Base-by-base conservation (phyloP, 2,329 filamentous ascomycete genomes). In the Bipolaris gigantea region DNA sequence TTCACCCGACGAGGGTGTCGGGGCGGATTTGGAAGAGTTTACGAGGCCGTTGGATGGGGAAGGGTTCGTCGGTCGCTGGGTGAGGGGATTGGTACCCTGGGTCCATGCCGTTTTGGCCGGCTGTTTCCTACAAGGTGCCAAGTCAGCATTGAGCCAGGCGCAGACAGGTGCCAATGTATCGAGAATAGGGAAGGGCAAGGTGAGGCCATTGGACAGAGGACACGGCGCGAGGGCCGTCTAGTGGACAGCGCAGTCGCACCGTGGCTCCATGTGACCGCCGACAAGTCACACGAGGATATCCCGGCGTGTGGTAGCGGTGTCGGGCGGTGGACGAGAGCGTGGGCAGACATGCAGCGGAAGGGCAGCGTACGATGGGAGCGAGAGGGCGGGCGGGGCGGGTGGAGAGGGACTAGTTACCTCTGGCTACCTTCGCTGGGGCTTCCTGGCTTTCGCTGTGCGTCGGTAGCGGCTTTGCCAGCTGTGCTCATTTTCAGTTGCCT, bases 61-160 rank as follows among this genome's bases (percentile, higher is more conserved):
- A 48, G 77, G 70, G 55, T 74, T 76, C 23, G 79, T 76, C 41
- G 79, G 70, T 62, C 82, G 81, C 63, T 85, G 82, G 18, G 82
- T 84, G 69, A 85, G 81, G 40, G 84, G 82, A 69, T 87, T 87
- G 49, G 81, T 79, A 64, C 82, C 83, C 66, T 81, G 78, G 44
- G 80, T 79, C 85, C 85, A 87, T 66, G 83, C 83, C 72, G 83
- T 85, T 61, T 81, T 81, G 43, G 79, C 62, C 27, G 77, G 71
- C 73, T 82, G 75, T 77, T 81, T 77, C 74, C 81, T 79, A 56
- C 36, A 41, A 40, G 53, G 35, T 19, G 50, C 33, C 44, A 43
- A 39, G 63, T 73, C 55, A 73, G 70, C 69, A 66, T 61, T 56
- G 61, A 44, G 38, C 42, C 52, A 47, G 52, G 48, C 50, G 48